A percentile compares a stretch with the other conserved stretches of the same genome.
These are phyloP conservation scores for Thelephora terrestris DNA, from an alignment of 1,284 basidiomycete genomes.

Conservation along the genomic window DNA sequence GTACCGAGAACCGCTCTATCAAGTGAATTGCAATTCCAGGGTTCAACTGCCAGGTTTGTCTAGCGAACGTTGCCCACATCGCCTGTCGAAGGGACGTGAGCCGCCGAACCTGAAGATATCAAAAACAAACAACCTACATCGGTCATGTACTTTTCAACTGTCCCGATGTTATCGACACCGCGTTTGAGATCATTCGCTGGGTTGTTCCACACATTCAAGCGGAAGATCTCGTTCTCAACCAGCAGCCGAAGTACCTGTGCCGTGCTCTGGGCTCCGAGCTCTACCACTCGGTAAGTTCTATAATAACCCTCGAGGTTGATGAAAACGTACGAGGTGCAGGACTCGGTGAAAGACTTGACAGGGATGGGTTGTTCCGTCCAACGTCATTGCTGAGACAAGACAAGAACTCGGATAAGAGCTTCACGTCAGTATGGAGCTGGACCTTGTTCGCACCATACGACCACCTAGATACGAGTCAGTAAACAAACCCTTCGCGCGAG, in stretches of 20 bases:
- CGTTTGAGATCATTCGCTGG: slow-evolving; percentile 70
- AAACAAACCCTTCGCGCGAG: neutral
- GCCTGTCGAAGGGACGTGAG: slow-evolving; percentile 31
- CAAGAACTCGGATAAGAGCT: slow-evolving; percentile 78
- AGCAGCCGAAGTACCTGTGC: slow-evolving; percentile 73
- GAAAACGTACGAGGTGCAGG: no score
- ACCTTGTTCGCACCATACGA: slow-evolving; percentile 88
- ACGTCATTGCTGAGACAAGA: slow-evolving; percentile 68
- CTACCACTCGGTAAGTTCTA: no score
- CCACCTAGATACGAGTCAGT: slow-evolving; percentile 49
- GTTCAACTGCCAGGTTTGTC: slow-evolving; percentile 76
- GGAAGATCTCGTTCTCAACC: slow-evolving; percentile 84
- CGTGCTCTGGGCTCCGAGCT: slow-evolving; percentile 26
- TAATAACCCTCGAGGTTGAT: no score
- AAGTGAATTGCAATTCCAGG: slow-evolving; percentile 80
- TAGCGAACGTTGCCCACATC: slow-evolving; percentile 59
- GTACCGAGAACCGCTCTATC: slow-evolving; percentile 77
- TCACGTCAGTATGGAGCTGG: slow-evolving; percentile 84
- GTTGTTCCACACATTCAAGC: slow-evolving; percentile 88
- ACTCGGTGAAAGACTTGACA: slow-evolving; percentile 57
- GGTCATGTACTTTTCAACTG: slow-evolving; percentile 47
- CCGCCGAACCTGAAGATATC: neutral
- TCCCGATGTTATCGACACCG: slow-evolving; percentile 47
- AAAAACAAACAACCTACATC: slow-evolving; percentile 35
- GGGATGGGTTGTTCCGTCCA: slow-evolving; percentile 51